phyloP scores from a whole-genome alignment of 441 rosid species.

The Jatropha podagrica region DNA sequence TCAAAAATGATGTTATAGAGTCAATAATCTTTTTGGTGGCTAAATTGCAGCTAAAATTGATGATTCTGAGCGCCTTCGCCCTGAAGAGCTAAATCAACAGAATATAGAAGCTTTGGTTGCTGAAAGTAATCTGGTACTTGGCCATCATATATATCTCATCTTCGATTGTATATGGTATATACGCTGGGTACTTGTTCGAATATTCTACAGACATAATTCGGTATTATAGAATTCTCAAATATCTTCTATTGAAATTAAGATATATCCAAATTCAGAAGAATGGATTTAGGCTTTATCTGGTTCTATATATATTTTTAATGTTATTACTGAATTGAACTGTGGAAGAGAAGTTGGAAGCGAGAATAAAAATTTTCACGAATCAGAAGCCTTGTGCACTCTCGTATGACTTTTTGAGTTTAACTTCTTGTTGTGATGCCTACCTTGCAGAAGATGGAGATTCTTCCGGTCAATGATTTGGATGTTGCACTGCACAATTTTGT shows the following conservation, averaged over 20 bases:
- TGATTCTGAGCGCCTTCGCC: conserved; percentile 89
- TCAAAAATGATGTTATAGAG: conserved; percentile 1
- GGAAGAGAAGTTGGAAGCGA: conserved; percentile 3
- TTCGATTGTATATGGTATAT: neutral
- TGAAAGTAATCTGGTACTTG: conserved; percentile 84
- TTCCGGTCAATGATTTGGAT: conserved; percentile 93
- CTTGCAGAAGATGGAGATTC: conserved; percentile 97
- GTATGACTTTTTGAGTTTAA: neutral
- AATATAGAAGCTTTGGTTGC: conserved; percentile 98
- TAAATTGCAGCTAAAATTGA: conserved; percentile 56
- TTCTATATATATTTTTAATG: neutral
- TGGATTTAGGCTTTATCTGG: conserved; percentile 2
- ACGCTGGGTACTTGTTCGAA: neutral
- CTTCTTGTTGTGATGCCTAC: conserved; percentile 23
- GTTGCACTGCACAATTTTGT: conserved; percentile 87
- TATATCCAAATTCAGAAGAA: neutral
- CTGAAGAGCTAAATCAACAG: conserved; percentile 97
- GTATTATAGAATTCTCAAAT: neutral
- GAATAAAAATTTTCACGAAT: conserved; percentile 6
- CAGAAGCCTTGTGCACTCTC: conserved; percentile 4
- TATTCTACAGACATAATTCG: neutral
- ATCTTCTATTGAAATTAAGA: neutral
- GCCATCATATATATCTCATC: neutral
- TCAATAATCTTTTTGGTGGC: conserved; percentile 19
- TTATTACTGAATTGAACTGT: conserved; percentile 9